These are phyloP conservation scores for Evernia prunastri DNA, from an alignment of 495 filamentous ascomycete species.

Conservation along the genomic window DNA sequence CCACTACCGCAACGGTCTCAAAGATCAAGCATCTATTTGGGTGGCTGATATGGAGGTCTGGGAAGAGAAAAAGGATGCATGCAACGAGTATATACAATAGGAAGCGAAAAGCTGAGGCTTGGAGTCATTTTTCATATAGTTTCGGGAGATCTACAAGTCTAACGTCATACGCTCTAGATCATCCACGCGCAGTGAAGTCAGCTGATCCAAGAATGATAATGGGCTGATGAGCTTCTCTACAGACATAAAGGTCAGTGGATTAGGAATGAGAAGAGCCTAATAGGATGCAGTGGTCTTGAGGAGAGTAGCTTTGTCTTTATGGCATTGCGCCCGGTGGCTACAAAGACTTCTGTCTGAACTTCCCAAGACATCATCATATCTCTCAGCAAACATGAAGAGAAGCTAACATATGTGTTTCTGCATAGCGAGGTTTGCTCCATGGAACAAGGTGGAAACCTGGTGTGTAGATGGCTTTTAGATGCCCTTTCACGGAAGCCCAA, in stretches of 20 bases:
- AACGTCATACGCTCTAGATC: neutral
- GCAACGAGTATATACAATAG: neutral
- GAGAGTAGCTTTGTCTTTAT: neutral
- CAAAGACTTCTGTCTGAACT: neutral
- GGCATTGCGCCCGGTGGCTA: neutral
- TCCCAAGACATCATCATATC: neutral
- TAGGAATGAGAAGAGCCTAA: neutral
- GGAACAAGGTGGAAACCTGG: neutral
- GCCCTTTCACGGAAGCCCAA: neutral
- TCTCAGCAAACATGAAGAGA: neutral
- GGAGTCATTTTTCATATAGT: neutral
- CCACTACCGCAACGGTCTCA: no score
- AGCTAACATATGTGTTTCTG: neutral
- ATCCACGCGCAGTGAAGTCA: rapidly evolving
- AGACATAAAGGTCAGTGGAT: neutral
- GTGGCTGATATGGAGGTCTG: neutral
- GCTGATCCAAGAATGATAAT: neutral
- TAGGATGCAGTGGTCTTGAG: neutral
- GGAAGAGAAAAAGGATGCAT: neutral
- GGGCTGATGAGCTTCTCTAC: neutral
- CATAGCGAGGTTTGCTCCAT: neutral
- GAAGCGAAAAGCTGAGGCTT: neutral
- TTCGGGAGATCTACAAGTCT: neutral
- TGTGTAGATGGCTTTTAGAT: neutral
- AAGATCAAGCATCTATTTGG: neutral